These are phyloP conservation scores for Mesostigma viride DNA, from an alignment of 139 green algal species.

Conservation along the genomic window DNA sequence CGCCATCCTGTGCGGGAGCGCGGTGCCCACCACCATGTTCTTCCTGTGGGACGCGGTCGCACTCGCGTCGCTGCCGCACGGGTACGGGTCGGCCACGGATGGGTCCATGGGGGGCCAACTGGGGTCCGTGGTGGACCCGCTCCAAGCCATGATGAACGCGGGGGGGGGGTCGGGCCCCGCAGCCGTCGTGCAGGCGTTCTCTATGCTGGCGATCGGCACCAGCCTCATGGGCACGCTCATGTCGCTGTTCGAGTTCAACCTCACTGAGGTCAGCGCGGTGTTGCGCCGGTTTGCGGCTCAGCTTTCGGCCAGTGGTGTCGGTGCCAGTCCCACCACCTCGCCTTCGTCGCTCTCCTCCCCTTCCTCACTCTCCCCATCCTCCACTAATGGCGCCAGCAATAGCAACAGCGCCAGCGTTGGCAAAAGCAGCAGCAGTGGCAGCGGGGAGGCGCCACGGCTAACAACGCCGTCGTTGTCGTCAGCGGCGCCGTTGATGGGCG, in stretches of 20 bases:
- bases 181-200: constrained; percentile 38
- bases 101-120: too few species aligned
- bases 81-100: too few species aligned
- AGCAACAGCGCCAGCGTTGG: not conserved
- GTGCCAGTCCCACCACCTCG: too few species aligned
- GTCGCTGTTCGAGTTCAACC: constrained; percentile 25
- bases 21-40: constrained; percentile 58
- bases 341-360: too few species aligned
- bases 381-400: not conserved
- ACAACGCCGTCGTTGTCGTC: too few species aligned
- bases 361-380: not conserved
- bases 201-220: constrained; percentile 50
- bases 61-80: constrained; percentile 30
- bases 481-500: too few species aligned
- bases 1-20: constrained; percentile 39
- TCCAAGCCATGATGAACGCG: too few species aligned
- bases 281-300: too few species aligned
- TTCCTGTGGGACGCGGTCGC: constrained; percentile 50
- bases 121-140: too few species aligned
- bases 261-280: constrained; percentile 3
- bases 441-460: not conserved
- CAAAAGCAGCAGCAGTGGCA: not conserved
- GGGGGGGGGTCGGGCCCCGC: constrained; percentile 9
- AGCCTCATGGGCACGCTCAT: constrained; percentile 54
- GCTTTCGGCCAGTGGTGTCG: too few species aligned